Base-by-base conservation (phyloP, 2,329 filamentous ascomycete species). In the Phoma sp. region DNA sequence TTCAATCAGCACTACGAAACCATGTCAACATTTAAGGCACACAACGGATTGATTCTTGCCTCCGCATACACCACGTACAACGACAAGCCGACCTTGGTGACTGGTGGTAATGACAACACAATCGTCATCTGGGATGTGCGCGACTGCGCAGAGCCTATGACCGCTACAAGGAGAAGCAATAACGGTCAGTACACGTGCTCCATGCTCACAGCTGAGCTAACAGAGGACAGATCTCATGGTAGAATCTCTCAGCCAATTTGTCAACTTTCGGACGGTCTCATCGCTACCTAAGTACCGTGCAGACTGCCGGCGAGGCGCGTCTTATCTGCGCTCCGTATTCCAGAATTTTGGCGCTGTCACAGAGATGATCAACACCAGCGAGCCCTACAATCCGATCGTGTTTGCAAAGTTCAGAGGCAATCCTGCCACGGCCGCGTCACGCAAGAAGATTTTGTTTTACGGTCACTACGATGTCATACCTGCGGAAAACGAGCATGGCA, bases 401-500 rank as follows among this genome's bases (percentile, higher is more conserved):
- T 89, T 90, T 62, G 95, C 95, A 36, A 89, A 88, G 55, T 99
- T 99, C 72, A 85, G 85, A 39, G 92, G 89, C 4, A 95, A 87
- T 74, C 86, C 83, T 56, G 82, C 86, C 9, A 84, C 86, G 1
- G 78, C 84, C 0, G 82, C 84, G 24, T 80, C 85, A 24, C 84
- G 90, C 14, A 96, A 95, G 77, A 92, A 91, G 27, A 90, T 98
- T 7, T 79, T 99, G 0, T 99, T 99, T 72, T 99, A 99, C 69
- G 95, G 96, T 0, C 95, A 99, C 72, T 99, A 99, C 78, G 95
- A 99, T 70, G 93, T 99, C 2, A 95, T 99, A 3, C 85, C 92
- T 0, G 95, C 95, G 0, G 91, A 96, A 62, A 87, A 89, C 33
- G 89, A 89, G 59, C 86, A 88, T 52, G 84, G 85, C 33, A 93